Percentiles rank a stretch among this genome's conserved stretches.
phyloP scores from a whole-genome alignment of 495 filamentous ascomycete genomes.

The Pyrenula massariospora region DNA sequence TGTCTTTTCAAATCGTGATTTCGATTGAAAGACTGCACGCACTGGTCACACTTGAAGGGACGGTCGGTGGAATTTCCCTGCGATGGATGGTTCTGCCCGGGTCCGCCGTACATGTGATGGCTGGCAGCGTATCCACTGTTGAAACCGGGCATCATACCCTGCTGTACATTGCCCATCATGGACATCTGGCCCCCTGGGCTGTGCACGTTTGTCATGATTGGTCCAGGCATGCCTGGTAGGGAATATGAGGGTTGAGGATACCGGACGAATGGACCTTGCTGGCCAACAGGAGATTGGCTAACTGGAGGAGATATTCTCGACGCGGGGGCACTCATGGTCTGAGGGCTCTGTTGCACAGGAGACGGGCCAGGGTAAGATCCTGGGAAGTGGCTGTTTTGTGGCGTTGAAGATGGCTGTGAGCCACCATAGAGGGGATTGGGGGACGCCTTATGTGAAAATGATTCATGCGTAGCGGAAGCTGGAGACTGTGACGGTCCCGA shows the following conservation, averaged over 20 bases:
- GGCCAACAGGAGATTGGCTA: constrained; percentile 31
- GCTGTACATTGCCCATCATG: constrained; percentile 52
- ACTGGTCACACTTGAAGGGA: constrained; percentile 90
- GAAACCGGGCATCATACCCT: constrained; percentile 32
- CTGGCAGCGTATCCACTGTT: constrained; percentile 45
- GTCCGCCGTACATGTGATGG: constrained; percentile 41
- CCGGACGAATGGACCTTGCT: constrained; percentile 30
- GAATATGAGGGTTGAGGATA: constrained; percentile 45
- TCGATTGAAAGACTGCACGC: constrained; percentile 86
- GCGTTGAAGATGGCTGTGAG: constrained; percentile 48
- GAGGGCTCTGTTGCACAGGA: constrained; percentile 46
- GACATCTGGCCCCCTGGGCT: constrained; percentile 58
- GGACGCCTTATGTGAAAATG: constrained; percentile 46
- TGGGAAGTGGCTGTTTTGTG: constrained; percentile 48
- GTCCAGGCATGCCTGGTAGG: constrained; percentile 49
- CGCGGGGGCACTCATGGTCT: constrained; percentile 41
- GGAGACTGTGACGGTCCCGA: constrained; percentile 50
- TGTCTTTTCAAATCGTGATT: constrained; percentile 97
- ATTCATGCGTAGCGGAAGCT: constrained; percentile 44
- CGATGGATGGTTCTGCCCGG: constrained; percentile 27
- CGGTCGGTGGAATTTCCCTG: constrained; percentile 53
- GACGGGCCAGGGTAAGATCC: constrained; percentile 42
- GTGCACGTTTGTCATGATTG: constrained; percentile 69
- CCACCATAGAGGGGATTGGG: constrained; percentile 44
- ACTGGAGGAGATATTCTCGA: constrained; percentile 43